Evolutionary conservation across 1,139 yeast species (phyloP), one percentile per base, ranked within the genome.

Genomic region (Scheffersomyces insectosa): DNA sequence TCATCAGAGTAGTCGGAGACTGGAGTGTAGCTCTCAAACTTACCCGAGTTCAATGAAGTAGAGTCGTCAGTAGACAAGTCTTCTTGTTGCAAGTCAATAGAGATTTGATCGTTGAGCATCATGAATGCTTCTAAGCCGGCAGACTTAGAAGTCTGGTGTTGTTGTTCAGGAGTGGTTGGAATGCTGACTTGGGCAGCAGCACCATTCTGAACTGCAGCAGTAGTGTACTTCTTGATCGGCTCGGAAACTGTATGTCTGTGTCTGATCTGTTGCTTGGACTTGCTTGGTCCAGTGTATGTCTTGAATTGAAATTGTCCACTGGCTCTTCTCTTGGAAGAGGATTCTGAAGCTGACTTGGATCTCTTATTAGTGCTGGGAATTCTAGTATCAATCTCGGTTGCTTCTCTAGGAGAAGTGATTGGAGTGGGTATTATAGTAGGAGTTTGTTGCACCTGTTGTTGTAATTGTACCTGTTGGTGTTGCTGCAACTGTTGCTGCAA

Each of bases 231-330:
- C 29, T 20, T 30, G 20, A 42, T 38, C 25, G 64, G 62, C 41
- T 60, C 67, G 13, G 68, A 59, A 35, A 52, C 52, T 8, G 63
- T 54, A 29, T 58, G 56, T 48, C 62, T 44, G 41, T 54, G 59
- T 37, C 48, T 49, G 36, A 45, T 38, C 39, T 43, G 51, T 27
- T 63, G 62, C 45, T 53, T 57, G 40, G 53, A 54, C 43, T 58
- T 58, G 43, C 55, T 60, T 37, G 75, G 74, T 7, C 71, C 69
- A 28, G 59, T 63, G 57, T 70, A 68, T n/a, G 66, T 56, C 49
- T 68, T 71, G 59, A 68, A 70, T 51, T 68, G 75, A 44, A 69
- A 60, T 42, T 64, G 67, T 39, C 65, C 61, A 15, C 56, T 51
- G 33, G 54, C 49, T 43, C 58, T 66, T 50, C 60, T 61, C 44